Base-by-base conservation (phyloP, 2,329 filamentous ascomycete genomes). In the Dactylellina haptotyla region DNA sequence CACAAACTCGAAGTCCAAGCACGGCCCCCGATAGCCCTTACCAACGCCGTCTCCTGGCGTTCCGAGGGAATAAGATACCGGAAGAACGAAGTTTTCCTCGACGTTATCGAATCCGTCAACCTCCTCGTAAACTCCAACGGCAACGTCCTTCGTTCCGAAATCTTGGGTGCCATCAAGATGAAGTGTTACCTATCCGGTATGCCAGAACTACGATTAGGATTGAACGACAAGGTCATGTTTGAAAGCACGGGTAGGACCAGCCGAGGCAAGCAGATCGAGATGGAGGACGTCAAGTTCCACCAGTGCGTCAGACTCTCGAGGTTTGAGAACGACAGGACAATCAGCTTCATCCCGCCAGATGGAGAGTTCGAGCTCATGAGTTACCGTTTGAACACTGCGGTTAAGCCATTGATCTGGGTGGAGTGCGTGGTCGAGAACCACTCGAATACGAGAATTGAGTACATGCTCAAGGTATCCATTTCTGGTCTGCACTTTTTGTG, bases 141-240 rank as follows among this genome's bases (percentile, higher is more conserved):
- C 81, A 98, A 97, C 80, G 95, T 99, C 3, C 84, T 99, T 73
- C 90, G 95, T 23, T 97, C 93, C 5, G 95, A 99, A 83, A 99
- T 99, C 78, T 85, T 99, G 23, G 95, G 95, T 63, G 93, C 95
- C 45, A 89, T 99, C 82, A 99, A 99, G 84, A 97, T 99, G 95
- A 99, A 99, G 83, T 99, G 95, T 83, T 99, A 99, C 80, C 86
- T 99, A 14, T 97, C 92, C 50, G 95, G 95, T 69, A 99, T 99
- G 95, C 95, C 95, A 9, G 95, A 99, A 83, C 83, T 99, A 79
- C 90, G 95, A 26, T 83, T 99, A 56, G 95, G 95, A 3, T 83
- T 99, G 80, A 99, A 99, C 84, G 95, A 99, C 84, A 99, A 99
- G 83, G 95, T 92, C 81, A 99, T 99, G 95, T 99, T 99, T 80